phyloP scores from a whole-genome alignment of 2,329 filamentous ascomycete species.

The Davidsoniella eucalypti region DNA sequence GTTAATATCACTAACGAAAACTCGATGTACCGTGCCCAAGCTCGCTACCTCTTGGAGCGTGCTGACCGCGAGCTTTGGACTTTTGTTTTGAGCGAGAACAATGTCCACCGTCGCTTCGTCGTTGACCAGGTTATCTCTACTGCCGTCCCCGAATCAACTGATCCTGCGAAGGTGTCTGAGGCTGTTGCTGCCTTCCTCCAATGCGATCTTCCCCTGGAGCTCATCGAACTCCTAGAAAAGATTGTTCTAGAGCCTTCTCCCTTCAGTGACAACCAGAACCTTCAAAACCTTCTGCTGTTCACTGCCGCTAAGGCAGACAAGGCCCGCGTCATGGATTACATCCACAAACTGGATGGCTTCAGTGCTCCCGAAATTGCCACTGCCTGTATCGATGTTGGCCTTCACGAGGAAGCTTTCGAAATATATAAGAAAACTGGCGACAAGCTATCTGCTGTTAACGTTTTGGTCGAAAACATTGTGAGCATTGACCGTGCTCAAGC shows the following conservation, averaged over 20 bases:
- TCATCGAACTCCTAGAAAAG: conserved; percentile 97
- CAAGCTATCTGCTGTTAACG: conserved; percentile 71
- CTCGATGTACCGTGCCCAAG: conserved; percentile 98
- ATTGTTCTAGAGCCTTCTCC: conserved; percentile 98
- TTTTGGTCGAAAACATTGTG: conserved; percentile 89
- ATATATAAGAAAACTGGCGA: conserved; percentile 97
- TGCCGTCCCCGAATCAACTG: conserved; percentile 79
- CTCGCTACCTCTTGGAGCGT: conserved; percentile 82
- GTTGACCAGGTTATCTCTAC: conserved; percentile 94
- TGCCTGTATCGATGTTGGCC: conserved; percentile 84
- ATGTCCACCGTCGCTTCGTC: conserved; percentile 81
- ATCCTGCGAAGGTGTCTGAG: conserved; percentile 87
- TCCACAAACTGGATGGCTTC: conserved; percentile 78
- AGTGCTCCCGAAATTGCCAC: conserved; percentile 83
- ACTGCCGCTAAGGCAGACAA: conserved; percentile 96
- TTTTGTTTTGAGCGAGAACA: conserved; percentile 90
- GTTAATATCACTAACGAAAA: conserved; percentile 99
- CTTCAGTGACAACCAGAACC: conserved; percentile 91
- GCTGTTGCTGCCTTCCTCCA: conserved; percentile 87
- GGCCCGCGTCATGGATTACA: conserved; percentile 86
- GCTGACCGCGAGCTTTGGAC: conserved; percentile 82
- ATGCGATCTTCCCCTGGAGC: conserved; percentile 77
- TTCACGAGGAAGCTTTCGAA: conserved; percentile 94
- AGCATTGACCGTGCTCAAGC: conserved; percentile 95
- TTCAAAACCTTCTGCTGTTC: conserved; percentile 92